These are phyloP conservation scores for Oryza longistaminata DNA, from an alignment of 176 grass and related monocot species.

Conservation along the genomic window DNA sequence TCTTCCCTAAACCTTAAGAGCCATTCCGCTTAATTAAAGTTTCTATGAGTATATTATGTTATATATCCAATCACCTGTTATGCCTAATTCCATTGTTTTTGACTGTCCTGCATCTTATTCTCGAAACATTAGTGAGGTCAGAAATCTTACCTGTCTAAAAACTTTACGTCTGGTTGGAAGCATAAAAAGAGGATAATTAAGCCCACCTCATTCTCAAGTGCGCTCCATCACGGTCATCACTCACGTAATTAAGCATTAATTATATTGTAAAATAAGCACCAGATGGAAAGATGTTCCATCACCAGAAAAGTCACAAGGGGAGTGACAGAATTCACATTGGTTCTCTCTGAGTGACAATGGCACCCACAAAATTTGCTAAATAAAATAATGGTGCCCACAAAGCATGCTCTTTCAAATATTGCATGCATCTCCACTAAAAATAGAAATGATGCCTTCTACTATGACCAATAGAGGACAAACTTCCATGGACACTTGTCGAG, in stretches of 20 bases:
- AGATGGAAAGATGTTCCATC: conserved; percentile 6
- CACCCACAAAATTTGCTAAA: background rate
- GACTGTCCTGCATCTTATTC: background rate
- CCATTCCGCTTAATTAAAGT: background rate
- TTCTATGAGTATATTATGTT: background rate
- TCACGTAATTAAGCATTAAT: background rate
- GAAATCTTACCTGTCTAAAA: background rate
- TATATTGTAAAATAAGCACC: background rate
- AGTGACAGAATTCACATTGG: background rate
- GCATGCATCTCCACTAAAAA: background rate
- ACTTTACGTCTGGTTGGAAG: background rate
- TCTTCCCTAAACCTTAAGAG: background rate
- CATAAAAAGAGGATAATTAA: background rate
- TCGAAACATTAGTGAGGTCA: background rate
- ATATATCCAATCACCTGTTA: background rate
- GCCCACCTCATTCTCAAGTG: background rate
- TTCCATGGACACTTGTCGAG: background rate
- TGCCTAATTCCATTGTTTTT: background rate
- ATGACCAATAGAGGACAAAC: background rate
- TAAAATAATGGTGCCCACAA: background rate
- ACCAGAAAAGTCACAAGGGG: background rate
- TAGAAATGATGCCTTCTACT: background rate
- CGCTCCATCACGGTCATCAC: background rate
- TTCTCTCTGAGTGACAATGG: background rate
- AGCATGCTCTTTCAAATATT: background rate